A percentile compares a stretch with the other conserved stretches of the same genome.
phyloP scores from a whole-genome alignment of 1,284 basidiomycete genomes.

The Cutaneotrichosporon sp. region DNA sequence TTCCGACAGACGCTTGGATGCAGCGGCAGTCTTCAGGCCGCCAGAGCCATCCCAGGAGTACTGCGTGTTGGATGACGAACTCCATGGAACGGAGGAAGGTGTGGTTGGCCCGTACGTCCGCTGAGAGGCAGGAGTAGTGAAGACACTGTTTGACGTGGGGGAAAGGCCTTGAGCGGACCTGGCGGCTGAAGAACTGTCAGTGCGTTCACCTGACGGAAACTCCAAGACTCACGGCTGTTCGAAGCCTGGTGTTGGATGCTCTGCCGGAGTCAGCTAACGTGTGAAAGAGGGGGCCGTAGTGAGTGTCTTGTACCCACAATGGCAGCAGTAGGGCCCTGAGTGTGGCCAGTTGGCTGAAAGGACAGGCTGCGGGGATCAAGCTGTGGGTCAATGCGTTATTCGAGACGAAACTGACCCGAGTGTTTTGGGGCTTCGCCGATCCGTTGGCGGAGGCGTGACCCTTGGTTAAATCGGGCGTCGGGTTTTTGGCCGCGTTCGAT shows the following conservation, averaged over 20 bases:
- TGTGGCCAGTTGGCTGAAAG: conserved; percentile 1
- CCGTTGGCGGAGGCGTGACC: background rate
- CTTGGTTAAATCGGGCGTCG: background rate
- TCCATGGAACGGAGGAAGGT: conserved; percentile 9
- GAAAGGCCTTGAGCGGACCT: background rate
- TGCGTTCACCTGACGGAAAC: background rate
- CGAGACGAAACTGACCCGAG: background rate
- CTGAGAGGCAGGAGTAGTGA: conserved; percentile 14
- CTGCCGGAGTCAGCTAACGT: background rate
- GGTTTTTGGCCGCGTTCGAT: background rate
- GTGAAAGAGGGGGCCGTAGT: background rate
- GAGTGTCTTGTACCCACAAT: background rate
- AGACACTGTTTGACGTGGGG: background rate
- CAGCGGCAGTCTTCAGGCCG: background rate
- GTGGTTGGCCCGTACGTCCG: background rate
- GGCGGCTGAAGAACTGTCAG: background rate
- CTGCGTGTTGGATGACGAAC: conserved; percentile 2
- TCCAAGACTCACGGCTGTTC: background rate
- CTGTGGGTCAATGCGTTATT: background rate
- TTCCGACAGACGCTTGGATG: background rate
- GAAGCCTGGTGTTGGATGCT: background rate
- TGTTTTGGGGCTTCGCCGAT: conserved; percentile 1
- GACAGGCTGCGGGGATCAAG: conserved; percentile 12
- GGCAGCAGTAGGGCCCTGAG: background rate
- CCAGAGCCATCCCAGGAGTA: conserved; percentile 7